These are phyloP conservation scores for Pseudognaphalium luteoalbum DNA, from an alignment of 129 eudicot species.

Conservation along the genomic window DNA sequence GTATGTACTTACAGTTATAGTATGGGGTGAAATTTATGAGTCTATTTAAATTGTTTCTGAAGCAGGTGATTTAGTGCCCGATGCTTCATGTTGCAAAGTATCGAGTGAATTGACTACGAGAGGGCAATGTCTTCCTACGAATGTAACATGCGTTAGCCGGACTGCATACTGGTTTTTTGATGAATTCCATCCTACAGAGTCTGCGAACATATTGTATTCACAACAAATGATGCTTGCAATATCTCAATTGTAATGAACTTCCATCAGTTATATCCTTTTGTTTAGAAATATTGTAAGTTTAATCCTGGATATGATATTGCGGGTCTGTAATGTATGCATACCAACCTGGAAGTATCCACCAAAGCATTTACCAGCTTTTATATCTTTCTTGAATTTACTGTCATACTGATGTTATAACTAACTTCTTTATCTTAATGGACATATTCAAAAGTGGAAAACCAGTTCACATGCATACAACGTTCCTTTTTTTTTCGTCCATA, in stretches of 20 bases:
- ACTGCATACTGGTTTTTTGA: constrained; percentile 27
- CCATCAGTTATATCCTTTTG: background rate
- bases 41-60: background rate
- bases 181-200: constrained; percentile 42
- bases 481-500: no score
- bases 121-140: constrained; percentile 32
- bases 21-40: background rate
- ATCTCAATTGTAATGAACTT: constrained; percentile 8
- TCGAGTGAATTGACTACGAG: constrained; percentile 4
- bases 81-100: constrained; percentile 26
- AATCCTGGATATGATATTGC: background rate
- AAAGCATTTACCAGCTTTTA: no score
- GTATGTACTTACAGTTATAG: background rate
- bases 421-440: no score
- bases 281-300: background rate
- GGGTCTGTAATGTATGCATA: background rate
- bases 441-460: no score
- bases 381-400: no score
- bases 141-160: constrained; percentile 33
- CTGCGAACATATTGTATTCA: background rate
- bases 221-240: constrained; percentile 16
- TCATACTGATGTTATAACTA: no score
- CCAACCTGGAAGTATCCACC: background rate
- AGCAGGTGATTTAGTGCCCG: background rate
- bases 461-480: no score